These are phyloP conservation scores for Macrophomina phaseolina DNA, from an alignment of 2,329 filamentous ascomycete genomes.

Conservation along the genomic window DNA sequence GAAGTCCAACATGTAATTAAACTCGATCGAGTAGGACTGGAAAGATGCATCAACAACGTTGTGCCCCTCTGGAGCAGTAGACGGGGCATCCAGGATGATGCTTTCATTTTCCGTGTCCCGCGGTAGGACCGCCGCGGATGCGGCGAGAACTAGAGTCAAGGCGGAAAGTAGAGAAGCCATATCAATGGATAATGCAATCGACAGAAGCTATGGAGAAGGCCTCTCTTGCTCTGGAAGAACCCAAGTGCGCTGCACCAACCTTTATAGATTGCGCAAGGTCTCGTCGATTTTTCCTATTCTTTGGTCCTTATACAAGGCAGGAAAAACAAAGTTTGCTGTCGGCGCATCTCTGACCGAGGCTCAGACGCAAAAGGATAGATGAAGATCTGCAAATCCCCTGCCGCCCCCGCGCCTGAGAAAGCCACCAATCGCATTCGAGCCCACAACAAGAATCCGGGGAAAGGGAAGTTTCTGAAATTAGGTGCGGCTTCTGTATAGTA, in stretches of 20 bases:
- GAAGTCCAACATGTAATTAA: conserved; percentile 3
- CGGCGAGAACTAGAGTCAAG: not conserved
- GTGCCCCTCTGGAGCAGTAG: not conserved
- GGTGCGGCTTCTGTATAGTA: not conserved
- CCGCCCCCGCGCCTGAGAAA: not conserved
- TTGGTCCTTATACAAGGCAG: not conserved
- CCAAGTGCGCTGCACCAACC: not conserved
- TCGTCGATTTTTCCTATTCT: not conserved
- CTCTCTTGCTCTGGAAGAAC: too few relatives aligned
- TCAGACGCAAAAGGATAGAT: not conserved
- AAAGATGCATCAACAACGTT: not conserved
- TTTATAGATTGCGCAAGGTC: not conserved
- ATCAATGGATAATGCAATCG: too few relatives aligned
- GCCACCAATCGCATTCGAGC: not conserved
- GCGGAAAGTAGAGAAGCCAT: not conserved
- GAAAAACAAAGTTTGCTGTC: not conserved
- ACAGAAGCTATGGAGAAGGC: too few relatives aligned
- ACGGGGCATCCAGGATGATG: not conserved
- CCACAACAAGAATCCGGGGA: not conserved
- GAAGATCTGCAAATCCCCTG: not conserved
- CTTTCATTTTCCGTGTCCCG: not conserved
- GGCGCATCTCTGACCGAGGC: not conserved
- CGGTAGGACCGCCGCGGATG: not conserved
- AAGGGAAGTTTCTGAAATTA: not conserved
- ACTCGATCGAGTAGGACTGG: conserved; percentile 7